These are phyloP conservation scores for Oldenlandia corymbosa DNA, from an alignment of 257 asterid genomes.

Conservation along the genomic window DNA sequence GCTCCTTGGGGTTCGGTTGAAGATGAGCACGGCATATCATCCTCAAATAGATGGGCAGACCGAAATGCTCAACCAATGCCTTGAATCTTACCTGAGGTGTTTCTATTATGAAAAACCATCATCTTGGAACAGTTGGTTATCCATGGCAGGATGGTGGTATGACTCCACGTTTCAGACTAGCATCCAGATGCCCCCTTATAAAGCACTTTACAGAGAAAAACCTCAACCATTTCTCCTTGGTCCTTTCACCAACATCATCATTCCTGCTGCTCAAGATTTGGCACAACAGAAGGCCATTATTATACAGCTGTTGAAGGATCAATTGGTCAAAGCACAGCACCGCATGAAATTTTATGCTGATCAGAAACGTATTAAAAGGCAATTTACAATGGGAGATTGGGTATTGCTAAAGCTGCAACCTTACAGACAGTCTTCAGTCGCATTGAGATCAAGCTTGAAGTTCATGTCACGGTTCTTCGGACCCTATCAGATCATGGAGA, in stretches of 20 bases:
- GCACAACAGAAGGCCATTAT: not conserved
- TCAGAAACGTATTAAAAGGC: not conserved
- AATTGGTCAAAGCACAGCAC: not conserved
- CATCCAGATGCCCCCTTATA: not conserved
- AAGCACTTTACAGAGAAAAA: not conserved
- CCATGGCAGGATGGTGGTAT: not conserved
- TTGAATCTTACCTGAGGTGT: not conserved
- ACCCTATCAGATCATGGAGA: not conserved
- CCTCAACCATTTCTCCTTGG: not conserved
- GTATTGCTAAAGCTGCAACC: not conserved
- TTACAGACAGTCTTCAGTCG: not conserved
- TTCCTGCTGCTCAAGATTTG: not conserved
- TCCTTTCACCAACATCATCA: accelerated
- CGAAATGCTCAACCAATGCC: not conserved
- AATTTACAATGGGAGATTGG: not conserved
- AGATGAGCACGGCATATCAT: not conserved
- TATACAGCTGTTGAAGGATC: not conserved
- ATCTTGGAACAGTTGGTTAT: not conserved
- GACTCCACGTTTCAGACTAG: not conserved
- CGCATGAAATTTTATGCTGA: not conserved
- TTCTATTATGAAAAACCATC: not conserved
- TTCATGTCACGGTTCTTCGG: not conserved
- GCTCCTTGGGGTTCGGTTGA: not conserved
- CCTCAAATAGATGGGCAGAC: not conserved
- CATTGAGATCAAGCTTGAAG: not conserved